phyloP scores from a whole-genome alignment of 225 moss, liverwort and hornwort species.

The Physcomitrium patens region DNA sequence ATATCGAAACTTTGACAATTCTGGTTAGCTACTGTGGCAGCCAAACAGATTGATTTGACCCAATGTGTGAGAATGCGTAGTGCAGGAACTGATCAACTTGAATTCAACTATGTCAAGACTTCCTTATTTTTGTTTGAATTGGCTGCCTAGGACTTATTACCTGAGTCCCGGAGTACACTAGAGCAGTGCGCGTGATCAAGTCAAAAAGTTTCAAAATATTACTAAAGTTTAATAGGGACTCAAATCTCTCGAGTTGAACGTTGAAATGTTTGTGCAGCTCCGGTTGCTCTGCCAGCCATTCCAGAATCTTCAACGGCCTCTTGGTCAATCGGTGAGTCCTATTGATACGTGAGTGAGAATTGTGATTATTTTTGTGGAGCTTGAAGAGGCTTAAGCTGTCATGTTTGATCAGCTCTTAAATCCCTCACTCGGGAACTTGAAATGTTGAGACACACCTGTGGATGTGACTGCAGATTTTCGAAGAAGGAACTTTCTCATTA shows the following conservation, averaged over 20 bases:
- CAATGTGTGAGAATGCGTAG: not conserved
- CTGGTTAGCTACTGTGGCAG: not conserved
- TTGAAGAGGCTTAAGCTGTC: not conserved
- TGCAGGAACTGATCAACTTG: not conserved
- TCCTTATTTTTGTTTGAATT: slow-evolving; percentile 1
- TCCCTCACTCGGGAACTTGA: not conserved
- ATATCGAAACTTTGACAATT: not conserved
- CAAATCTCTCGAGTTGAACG: slow-evolving; percentile 23
- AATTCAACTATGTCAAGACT: slow-evolving; percentile 1
- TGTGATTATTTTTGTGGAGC: not conserved
- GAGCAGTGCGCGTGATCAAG: not conserved
- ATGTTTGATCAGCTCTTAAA: not conserved
- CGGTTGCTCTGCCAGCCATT: slow-evolving; percentile 59
- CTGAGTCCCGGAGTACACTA: not conserved
- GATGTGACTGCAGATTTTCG: slow-evolving; percentile 32
- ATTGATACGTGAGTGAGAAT: not conserved
- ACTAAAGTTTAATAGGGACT: slow-evolving; percentile 6
- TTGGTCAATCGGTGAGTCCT: slow-evolving; percentile 39
- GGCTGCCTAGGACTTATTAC: slow-evolving; percentile 7
- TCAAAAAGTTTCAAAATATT: not conserved
- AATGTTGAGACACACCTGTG: slow-evolving; percentile 9
- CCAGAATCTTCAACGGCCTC: slow-evolving; percentile 52
- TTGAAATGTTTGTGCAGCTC: slow-evolving; percentile 52
- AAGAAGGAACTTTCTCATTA: slow-evolving; percentile 31
- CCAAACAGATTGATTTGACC: slow-evolving; percentile 1